A percentile compares a stretch with the other conserved stretches of the same genome.
phyloP scores from a whole-genome alignment of 495 filamentous ascomycete genomes.

The Neurospora terricola region DNA sequence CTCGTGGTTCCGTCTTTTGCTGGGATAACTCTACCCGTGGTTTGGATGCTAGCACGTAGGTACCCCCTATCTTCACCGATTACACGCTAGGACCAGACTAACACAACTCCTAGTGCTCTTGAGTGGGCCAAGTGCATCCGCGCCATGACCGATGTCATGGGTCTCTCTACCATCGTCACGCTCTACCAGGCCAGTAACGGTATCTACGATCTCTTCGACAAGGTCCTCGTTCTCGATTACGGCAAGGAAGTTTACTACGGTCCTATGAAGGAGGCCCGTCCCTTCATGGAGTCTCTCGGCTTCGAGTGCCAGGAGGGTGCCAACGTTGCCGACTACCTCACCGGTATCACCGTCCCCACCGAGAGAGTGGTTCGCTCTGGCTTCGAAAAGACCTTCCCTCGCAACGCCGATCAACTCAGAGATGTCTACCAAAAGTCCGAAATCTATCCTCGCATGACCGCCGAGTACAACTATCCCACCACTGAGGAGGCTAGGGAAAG shows the following conservation, averaged over 20 bases:
- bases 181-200: conserved; percentile 66
- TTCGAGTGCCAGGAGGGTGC: conserved; percentile 39
- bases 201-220: conserved; percentile 56
- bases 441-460: conserved; percentile 23
- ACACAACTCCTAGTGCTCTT: conserved; percentile 30
- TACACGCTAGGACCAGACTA: not conserved
- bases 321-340: conserved; percentile 55
- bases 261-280: conserved; percentile 37
- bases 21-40: conserved; percentile 46
- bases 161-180: conserved; percentile 49
- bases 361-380: conserved; percentile 13
- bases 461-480: conserved; percentile 42
- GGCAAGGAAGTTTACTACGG: conserved; percentile 58
- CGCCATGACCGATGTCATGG: conserved; percentile 44
- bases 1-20: conserved; percentile 26
- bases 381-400: conserved; percentile 34
- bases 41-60: conserved; percentile 30
- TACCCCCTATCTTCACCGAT: not conserved
- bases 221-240: conserved; percentile 51
- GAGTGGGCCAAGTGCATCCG: conserved; percentile 37
- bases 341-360: conserved; percentile 22
- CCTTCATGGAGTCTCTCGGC: conserved; percentile 45
- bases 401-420: conserved; percentile 34
- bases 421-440: conserved; percentile 31
- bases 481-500: conserved; percentile 31